Evolutionary conservation across 2,329 filamentous ascomycete species (phyloP).

Genomic region (Tolypocladium guangdongense): DNA sequence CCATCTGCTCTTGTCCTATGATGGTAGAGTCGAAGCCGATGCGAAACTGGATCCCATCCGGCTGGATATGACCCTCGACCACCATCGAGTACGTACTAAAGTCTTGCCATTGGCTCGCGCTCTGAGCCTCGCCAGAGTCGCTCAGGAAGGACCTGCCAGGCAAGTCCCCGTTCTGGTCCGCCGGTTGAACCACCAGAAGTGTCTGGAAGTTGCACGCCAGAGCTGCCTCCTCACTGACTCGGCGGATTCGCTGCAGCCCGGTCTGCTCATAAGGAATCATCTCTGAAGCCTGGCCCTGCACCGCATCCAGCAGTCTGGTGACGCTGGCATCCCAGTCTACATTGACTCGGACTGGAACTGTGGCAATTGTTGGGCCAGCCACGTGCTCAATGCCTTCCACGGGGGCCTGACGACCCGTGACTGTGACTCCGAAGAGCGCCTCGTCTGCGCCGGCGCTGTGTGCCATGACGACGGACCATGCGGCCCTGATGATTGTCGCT

Average conservation of each 20-base stretch:
- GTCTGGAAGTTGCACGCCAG: slow-evolving; percentile 7
- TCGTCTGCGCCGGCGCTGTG: slow-evolving; percentile 24
- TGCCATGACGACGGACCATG: slow-evolving; percentile 21
- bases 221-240: slow-evolving; percentile 2
- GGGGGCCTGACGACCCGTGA: slow-evolving; percentile 15
- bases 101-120: slow-evolving; percentile 2
- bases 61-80: slow-evolving; percentile 5
- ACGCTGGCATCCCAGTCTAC: slow-evolving; percentile 3
- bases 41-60: slow-evolving; percentile 3
- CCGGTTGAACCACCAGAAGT: slow-evolving; percentile 8
- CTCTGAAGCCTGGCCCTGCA: slow-evolving; percentile 14
- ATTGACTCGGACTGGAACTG: slow-evolving; percentile 10
- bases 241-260: slow-evolving; percentile 18
- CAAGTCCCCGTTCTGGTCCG: neutral
- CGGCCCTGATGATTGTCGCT: slow-evolving; percentile 13
- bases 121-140: neutral
- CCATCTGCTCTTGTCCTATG: slow-evolving; percentile 2
- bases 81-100: slow-evolving; percentile 8
- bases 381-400: slow-evolving; percentile 14
- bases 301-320: neutral
- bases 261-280: slow-evolving; percentile 17
- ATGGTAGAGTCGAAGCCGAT: slow-evolving; percentile 7
- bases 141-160: neutral
- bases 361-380: slow-evolving; percentile 17
- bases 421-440: slow-evolving; percentile 14